phyloP scores from a whole-genome alignment of 2,329 filamentous ascomycete genomes.

The Epichloe hybrida region DNA sequence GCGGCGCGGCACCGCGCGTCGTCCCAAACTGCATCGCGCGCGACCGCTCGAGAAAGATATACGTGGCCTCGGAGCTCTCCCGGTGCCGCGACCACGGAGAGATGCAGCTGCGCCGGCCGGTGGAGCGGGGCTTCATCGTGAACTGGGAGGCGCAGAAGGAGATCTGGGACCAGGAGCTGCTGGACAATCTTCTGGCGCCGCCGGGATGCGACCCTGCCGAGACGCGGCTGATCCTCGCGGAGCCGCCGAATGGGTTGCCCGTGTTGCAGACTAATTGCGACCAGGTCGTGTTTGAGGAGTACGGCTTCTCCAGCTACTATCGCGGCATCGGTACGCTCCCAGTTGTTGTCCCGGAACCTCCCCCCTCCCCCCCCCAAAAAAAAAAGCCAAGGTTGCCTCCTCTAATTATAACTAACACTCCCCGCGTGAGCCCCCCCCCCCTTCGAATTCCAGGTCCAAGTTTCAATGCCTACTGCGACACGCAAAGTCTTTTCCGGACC shows the following conservation, averaged over 20 bases:
- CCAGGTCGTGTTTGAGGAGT: conserved; percentile 96
- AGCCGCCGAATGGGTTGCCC: conserved; percentile 72
- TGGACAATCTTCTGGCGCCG: conserved; percentile 51
- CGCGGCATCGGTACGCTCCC: conserved; percentile 49
- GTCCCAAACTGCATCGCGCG: conserved; percentile 85
- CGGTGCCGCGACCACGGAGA: conserved; percentile 82
- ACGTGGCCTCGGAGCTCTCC: conserved; percentile 66
- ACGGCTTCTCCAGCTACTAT: conserved; percentile 78
- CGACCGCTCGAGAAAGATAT: conserved; percentile 64
- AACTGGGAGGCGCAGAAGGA: conserved; percentile 95
- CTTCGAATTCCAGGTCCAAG: conserved; percentile 41
- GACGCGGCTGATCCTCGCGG: conserved; percentile 72
- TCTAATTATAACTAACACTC: background rate
- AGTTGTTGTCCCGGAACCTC: too few relatives aligned
- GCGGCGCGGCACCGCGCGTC: conserved; percentile 41
- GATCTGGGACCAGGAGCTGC: conserved; percentile 86
- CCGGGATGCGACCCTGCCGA: conserved; percentile 62
- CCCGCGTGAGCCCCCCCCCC: too few relatives aligned
- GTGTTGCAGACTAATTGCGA: conserved; percentile 81
- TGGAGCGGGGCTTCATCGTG: conserved; percentile 89
- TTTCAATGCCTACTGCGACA: conserved; percentile 72
- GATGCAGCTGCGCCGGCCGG: conserved; percentile 70
- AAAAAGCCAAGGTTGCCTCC: too few relatives aligned
- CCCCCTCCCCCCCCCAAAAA: too few relatives aligned
- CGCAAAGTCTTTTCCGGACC: conserved; percentile 55